These are phyloP conservation scores for Porogramme epimiltina DNA, from an alignment of 1,284 basidiomycete genomes.

Conservation along the genomic window DNA sequence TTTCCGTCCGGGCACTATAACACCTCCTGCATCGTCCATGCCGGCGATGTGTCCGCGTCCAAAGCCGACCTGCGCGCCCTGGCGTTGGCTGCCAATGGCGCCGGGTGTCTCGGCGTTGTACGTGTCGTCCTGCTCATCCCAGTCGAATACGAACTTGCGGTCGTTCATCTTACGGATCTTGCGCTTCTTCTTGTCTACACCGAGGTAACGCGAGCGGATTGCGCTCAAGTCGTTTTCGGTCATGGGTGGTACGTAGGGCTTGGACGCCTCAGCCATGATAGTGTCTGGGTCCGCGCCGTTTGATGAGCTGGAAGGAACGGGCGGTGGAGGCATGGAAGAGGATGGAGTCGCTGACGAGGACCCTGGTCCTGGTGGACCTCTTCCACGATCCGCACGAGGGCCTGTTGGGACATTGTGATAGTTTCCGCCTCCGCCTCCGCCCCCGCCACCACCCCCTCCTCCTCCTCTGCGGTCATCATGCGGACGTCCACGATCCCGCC, in stretches of 20 bases:
- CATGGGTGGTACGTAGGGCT: constrained; percentile 68
- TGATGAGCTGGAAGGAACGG: constrained; percentile 32
- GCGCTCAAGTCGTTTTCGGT: constrained; percentile 75
- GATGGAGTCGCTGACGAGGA: constrained; percentile 33
- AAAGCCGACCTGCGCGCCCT: constrained; percentile 85
- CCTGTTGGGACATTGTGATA: constrained; percentile 75
- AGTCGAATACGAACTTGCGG: constrained; percentile 98
- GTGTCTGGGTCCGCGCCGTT: constrained; percentile 14
- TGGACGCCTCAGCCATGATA: constrained; percentile 37
- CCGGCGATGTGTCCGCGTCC: constrained; percentile 82
- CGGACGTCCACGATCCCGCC: constrained; percentile 36
- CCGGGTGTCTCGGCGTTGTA: constrained; percentile 67
- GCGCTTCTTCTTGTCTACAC: constrained; percentile 90
- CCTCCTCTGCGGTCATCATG: constrained; percentile 26
- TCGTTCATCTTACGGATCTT: constrained; percentile 93
- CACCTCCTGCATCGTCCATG: constrained; percentile 76
- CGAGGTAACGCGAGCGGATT: constrained; percentile 88
- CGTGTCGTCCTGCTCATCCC: constrained; percentile 94
- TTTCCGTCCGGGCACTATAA: constrained; percentile 29
- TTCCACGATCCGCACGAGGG: constrained; percentile 75
- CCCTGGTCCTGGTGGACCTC: constrained; percentile 36
- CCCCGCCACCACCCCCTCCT: constrained; percentile 7
- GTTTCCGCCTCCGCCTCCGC: constrained; percentile 15
- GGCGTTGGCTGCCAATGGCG: constrained; percentile 64
- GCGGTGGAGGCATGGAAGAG: constrained; percentile 51